Conservation (phyloP, 176 grass and related monocot species). For the Cenchrus fungigraminus region DNA sequence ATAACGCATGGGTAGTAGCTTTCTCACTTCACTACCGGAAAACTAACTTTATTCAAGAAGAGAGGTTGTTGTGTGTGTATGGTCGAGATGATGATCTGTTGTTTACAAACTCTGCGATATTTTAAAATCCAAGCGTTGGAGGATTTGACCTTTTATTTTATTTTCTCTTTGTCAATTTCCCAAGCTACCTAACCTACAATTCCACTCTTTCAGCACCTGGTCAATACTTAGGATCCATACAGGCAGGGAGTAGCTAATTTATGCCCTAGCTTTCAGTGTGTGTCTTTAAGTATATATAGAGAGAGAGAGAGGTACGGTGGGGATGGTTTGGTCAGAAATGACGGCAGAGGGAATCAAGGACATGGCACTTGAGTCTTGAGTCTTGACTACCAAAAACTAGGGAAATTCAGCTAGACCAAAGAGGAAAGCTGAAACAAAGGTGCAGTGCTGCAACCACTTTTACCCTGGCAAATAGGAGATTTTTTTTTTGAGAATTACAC, state of each 20-base stretch:
- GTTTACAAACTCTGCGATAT: not conserved
- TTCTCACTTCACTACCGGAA: not conserved
- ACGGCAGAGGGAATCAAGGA: constrained; percentile 38
- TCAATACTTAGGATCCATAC: constrained; percentile 1
- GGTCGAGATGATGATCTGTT: not conserved
- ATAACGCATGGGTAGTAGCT: not conserved
- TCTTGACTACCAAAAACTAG: constrained; percentile 2
- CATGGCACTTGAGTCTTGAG: constrained; percentile 18
- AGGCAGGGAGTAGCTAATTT: not conserved
- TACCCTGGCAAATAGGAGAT: not conserved
- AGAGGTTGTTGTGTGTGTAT: not conserved
- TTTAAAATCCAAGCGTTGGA: not conserved
- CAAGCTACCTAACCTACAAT: constrained; percentile 4
- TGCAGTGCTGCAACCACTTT: not conserved
- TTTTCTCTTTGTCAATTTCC: not conserved
- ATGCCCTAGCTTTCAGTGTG: not conserved
- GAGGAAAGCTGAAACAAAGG: constrained; percentile 1
- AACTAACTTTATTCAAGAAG: not conserved
- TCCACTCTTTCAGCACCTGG: constrained; percentile 25
- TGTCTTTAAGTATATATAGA: not conserved
- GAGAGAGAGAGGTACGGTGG: no score
- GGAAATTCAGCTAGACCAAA: constrained; percentile 23
- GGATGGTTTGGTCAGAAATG: constrained; percentile 37
- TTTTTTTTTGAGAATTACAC: no score
- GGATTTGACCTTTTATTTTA: constrained; percentile 7